Percentiles rank a stretch among this genome's conserved stretches.
Conservation (phyloP, 129 eudicot genomes). For the Silybum marianum region DNA sequence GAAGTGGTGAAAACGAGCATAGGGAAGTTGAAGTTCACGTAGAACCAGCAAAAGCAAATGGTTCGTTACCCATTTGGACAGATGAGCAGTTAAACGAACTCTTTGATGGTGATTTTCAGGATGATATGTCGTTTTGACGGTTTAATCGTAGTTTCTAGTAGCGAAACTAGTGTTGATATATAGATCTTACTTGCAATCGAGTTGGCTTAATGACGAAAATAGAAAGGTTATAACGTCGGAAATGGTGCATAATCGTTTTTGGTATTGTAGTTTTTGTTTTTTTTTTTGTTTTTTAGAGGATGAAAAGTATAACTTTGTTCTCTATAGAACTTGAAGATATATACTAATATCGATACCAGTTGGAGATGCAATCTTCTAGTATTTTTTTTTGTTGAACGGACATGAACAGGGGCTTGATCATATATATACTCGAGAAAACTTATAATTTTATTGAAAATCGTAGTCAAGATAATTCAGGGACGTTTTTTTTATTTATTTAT, state of each 20-base stretch:
- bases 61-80: conserved; percentile 56
- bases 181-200: not conserved
- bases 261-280: not conserved
- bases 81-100: conserved; percentile 65
- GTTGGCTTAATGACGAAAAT: not conserved
- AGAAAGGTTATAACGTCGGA: not conserved
- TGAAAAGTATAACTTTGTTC: not conserved
- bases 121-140: conserved; percentile 22
- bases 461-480: too few relatives aligned
- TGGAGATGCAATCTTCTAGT: not conserved
- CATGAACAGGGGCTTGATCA: too few relatives aligned
- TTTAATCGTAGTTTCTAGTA: not conserved
- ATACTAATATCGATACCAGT: not conserved
- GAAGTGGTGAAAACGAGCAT: conserved; percentile 16
- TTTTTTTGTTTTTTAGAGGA: not conserved
- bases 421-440: too few relatives aligned
- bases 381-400: too few relatives aligned
- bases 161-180: conserved; percentile 22
- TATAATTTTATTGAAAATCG: too few relatives aligned
- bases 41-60: conserved; percentile 23
- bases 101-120: conserved; percentile 39
- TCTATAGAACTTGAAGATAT: not conserved
- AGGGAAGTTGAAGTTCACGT: conserved; percentile 29
- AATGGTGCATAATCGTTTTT: not conserved
- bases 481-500: too few relatives aligned